phyloP scores from a whole-genome alignment of 176 grass and related monocot genomes.

The Phoenix dactylifera region DNA sequence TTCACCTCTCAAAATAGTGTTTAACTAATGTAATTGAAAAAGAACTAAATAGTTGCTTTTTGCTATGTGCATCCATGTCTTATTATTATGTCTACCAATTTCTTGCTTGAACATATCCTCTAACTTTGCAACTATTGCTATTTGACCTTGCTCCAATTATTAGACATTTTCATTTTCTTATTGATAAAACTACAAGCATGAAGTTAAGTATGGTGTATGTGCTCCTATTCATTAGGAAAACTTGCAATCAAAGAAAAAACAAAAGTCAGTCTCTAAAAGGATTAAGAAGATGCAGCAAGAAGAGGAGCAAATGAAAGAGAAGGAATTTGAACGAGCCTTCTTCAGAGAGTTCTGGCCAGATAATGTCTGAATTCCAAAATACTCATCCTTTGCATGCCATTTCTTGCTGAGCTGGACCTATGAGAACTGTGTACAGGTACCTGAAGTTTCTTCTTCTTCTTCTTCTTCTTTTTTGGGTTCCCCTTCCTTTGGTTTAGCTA shows the following conservation, averaged over 20 bases:
- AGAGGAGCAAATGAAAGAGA: conserved; percentile 71
- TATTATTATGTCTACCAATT: too few relatives aligned
- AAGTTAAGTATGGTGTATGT: neutral
- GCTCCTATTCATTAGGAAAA: conserved; percentile 18
- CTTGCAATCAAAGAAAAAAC: conserved; percentile 27
- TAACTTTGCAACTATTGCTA: too few relatives aligned
- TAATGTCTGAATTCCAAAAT: conserved; percentile 42
- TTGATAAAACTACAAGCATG: neutral
- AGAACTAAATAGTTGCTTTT: too few relatives aligned
- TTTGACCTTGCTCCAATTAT: too few relatives aligned
- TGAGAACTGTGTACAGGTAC: conserved; percentile 2
- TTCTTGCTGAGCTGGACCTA: neutral
- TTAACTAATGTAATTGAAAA: too few relatives aligned
- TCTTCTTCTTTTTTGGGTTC: too few relatives aligned
- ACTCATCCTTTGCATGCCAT: neutral
- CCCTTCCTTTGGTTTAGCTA: too few relatives aligned
- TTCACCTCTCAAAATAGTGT: too few relatives aligned
- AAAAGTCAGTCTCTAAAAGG: conserved; percentile 62
- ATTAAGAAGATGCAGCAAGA: conserved; percentile 75
- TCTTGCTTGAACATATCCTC: too few relatives aligned
- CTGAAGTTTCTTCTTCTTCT: neutral
- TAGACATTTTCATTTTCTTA: too few relatives aligned
- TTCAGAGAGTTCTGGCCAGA: conserved; percentile 97
- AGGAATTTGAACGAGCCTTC: conserved; percentile 82
- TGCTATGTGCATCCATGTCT: too few relatives aligned